Base-by-base conservation (phyloP, 2,329 filamentous ascomycete genomes). In the Proliferodiscus dingleyae region DNA sequence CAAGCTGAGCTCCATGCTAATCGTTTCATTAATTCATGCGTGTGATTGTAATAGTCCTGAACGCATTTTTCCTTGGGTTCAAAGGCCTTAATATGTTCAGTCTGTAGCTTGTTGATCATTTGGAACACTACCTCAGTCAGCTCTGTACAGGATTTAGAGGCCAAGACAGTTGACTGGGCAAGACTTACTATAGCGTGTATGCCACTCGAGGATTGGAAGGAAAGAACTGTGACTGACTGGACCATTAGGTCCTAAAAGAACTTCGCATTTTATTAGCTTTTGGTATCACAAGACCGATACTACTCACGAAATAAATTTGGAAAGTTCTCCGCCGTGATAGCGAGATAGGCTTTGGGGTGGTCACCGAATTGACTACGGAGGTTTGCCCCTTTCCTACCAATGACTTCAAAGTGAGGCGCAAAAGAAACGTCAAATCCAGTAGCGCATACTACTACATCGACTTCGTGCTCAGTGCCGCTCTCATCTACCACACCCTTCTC, bases 1-100 rank as follows among this genome's bases (percentile, higher is more conserved):
- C 59, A 60, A 13, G 50, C 19, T 4, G 47, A 40, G 1, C 46
- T 41, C 51, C 58, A 65, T 4, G 57, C 59, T 4, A 57, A 54
- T 15, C 50, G 46, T 34, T 53, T 48, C 66, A 74, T 71, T 34
- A 61, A 43, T 24, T 55, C 43, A 26, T 57, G 45, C 2, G 53
- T 53, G 40, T 63, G 59, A 23, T 59, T 51, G 19, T 45, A 50
- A 34, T 63, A 60, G 34, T 65, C 64, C 15, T 55, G 44, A 7
- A 60, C 58, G 4, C 53, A 53, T 13, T 66, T 67, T 1, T 60
- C 54, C 54, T 72, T 74, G 3, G 75, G 69, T 6, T 65, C 58
- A 44, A 74, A 70, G 2, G 65, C 60, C 13, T 52, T 61, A 26
- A 67, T 67, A 36, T 68, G 58, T 28, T 67, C 64, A 18, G 44